Conservation (phyloP, 2,329 filamentous ascomycete species). For the Xylaria sp. region DNA sequence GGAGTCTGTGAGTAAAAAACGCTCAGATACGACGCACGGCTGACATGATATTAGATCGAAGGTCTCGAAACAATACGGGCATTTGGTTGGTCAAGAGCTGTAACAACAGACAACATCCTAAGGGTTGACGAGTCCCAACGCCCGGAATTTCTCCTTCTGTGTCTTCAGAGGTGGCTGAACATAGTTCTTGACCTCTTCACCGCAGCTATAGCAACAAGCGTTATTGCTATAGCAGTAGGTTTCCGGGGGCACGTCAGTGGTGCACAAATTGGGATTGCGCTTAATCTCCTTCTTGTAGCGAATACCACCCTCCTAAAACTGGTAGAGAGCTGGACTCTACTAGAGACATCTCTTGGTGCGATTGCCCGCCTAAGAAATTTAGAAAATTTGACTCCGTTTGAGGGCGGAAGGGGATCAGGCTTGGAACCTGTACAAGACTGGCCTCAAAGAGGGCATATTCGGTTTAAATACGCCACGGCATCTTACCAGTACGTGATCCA, state of each 20-base stretch:
- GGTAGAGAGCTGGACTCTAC: conserved; percentile 48
- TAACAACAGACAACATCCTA: conserved; percentile 30
- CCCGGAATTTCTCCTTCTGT: conserved; percentile 61
- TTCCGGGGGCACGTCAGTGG: conserved; percentile 40
- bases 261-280: conserved; percentile 50
- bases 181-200: conserved; percentile 62
- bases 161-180: conserved; percentile 63
- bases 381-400: conserved; percentile 41
- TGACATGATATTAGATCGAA: conserved; percentile 38
- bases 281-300: conserved; percentile 50
- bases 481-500: conserved; percentile 44
- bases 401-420: conserved; percentile 26
- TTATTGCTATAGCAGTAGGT: conserved; percentile 44
- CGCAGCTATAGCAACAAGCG: conserved; percentile 55
- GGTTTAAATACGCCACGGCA: conserved; percentile 45
- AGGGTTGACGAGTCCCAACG: conserved; percentile 58
- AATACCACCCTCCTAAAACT: conserved; percentile 51
- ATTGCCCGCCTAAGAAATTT: conserved; percentile 48
- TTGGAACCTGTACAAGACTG: conserved; percentile 37
- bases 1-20: conserved; percentile 34
- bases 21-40: conserved; percentile 33
- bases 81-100: conserved; percentile 56
- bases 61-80: conserved; percentile 58
- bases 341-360: conserved; percentile 52
- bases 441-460: conserved; percentile 45